Percentiles rank a stretch among this genome's conserved stretches.
phyloP scores from a whole-genome alignment of 2,329 filamentous ascomycete genomes.

The Colletotrichum sp. region DNA sequence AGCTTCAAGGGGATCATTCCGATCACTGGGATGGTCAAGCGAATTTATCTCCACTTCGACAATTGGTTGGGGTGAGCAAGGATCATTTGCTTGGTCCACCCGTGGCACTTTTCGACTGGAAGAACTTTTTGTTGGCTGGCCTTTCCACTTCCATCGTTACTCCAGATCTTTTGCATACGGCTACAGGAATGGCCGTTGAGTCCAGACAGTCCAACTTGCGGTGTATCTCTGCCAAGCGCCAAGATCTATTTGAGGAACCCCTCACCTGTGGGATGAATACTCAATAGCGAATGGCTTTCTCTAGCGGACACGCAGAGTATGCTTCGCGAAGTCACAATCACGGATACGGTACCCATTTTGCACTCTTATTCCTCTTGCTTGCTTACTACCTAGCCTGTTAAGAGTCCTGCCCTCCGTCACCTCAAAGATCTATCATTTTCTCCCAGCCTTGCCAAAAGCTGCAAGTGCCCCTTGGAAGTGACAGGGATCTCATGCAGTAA shows the following conservation, averaged over 20 bases:
- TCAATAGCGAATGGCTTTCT: background rate
- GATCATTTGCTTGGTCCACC: background rate
- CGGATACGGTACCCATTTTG: background rate
- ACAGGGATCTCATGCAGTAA: background rate
- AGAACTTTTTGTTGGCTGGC: background rate
- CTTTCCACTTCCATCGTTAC: background rate
- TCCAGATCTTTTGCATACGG: background rate
- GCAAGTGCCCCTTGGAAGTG: background rate
- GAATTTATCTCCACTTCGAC: too few species aligned
- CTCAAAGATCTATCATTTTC: background rate
- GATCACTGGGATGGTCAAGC: too few species aligned
- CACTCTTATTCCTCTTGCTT: background rate
- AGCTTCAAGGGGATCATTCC: too few species aligned
- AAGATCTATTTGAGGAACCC: background rate
- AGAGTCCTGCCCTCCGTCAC: background rate
- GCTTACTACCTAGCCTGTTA: fast-evolving
- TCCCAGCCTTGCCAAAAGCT: background rate
- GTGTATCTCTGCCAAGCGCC: background rate
- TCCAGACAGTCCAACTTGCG: background rate
- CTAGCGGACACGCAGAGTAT: background rate
- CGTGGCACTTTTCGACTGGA: background rate
- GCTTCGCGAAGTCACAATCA: fast-evolving
- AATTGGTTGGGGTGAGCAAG: too few species aligned
- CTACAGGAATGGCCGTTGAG: background rate
- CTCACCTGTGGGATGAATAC: background rate